Base-by-base conservation (phyloP, 345 rosid species). In the Heritiera fomes region DNA sequence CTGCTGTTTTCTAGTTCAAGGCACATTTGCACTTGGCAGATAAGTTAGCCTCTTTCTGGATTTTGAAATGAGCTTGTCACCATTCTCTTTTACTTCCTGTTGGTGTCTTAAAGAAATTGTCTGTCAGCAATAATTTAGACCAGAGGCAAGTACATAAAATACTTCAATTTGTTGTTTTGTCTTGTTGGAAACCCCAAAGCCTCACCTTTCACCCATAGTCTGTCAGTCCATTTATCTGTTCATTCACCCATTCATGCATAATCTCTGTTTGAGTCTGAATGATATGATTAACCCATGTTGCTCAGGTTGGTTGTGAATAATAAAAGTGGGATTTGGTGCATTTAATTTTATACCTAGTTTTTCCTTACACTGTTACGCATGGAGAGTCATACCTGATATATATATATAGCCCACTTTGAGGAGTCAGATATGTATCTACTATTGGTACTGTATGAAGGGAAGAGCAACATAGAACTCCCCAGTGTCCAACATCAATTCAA, bases 1-100 rank as follows among this genome's bases (percentile, higher is more conserved):
- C 75, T 47, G 59, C 58, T 71, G 20, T 49, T 71, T 71, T 70
- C 34, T 46, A 50, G 60, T 71, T 70, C 60, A 50, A 30, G 61
- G 5, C 46, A 30, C 30, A 71, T 71, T 32, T 71, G 9, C 45
- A 52, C 45, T 30, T 30, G 12, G 41, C 17, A 8, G 72, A 68
- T 68, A 6, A 46, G 20, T 70, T 47, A 7, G 58, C 56, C 41
- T 4, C 38, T 32, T 28, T 17, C 45, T 47, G 40, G 59, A 30
- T 14, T 9, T 71, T 50, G 28, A 23, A 7, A 71, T 71, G 59
- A 32, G 1, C 58, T 70, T 12, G 58, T 70, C 2, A 30, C 65
- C 8, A 11, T 71, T 47, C 38, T 13, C 56, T 69, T 13, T 69
- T 28, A 46, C 40, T 69, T 69, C 40, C 55, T 14, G 7, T n/a